phyloP scores from a whole-genome alignment of 108 stramenopile genomes.

The Fistulifera solaris region DNA sequence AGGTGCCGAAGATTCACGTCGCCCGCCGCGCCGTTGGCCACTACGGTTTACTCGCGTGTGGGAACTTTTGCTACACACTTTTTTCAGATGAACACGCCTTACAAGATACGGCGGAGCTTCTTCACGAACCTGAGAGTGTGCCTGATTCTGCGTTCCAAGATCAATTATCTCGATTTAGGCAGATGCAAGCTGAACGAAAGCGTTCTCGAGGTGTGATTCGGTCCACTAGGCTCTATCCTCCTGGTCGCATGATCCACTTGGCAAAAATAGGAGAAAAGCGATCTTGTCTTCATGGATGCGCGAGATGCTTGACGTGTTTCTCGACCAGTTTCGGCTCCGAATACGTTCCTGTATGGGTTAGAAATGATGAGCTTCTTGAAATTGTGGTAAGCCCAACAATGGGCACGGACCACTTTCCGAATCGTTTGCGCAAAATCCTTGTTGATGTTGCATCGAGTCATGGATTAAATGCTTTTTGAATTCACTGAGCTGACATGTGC shows the following conservation, averaged over 20 bases:
- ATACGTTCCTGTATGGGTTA: conserved; percentile 72
- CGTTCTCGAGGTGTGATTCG: conserved; percentile 42
- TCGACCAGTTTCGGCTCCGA: conserved; percentile 59
- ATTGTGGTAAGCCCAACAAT: conserved; percentile 81
- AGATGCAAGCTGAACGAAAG: conserved; percentile 50
- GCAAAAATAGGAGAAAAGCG: conserved; percentile 72
- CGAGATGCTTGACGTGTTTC: conserved; percentile 59
- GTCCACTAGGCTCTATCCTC: conserved; percentile 52
- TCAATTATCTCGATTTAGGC: conserved; percentile 60
- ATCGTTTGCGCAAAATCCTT: conserved; percentile 58
- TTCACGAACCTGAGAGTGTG: conserved; percentile 29
- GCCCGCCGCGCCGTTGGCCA: neutral
- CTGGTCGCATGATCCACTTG: conserved; percentile 76
- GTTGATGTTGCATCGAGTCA: conserved; percentile 1
- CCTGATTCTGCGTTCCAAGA: conserved; percentile 47
- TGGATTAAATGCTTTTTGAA: too few species aligned
- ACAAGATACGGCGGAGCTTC: conserved; percentile 23
- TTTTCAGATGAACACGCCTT: neutral
- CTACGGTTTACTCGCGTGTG: neutral
- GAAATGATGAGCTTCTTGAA: conserved; percentile 81
- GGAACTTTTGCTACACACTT: conserved; percentile 18
- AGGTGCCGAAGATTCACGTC: conserved; percentile 74
- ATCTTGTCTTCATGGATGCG: conserved; percentile 28
- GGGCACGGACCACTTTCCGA: conserved; percentile 86
- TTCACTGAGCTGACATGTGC: too few species aligned